phyloP scores from a whole-genome alignment of 495 filamentous ascomycete species.

The Penicillium antarcticum region DNA sequence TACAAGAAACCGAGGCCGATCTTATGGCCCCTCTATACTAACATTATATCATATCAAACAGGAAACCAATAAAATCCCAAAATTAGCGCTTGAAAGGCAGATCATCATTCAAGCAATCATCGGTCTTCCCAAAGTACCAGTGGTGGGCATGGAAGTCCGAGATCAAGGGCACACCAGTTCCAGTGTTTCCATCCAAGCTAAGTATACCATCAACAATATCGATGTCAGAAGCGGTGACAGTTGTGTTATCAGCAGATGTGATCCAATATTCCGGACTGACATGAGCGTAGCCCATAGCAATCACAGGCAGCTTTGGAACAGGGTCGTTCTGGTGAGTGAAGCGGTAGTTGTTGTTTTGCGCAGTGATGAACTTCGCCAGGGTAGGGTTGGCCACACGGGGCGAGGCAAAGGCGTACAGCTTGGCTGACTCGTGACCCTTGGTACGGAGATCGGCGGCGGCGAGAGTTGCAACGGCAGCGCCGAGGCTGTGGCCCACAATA shows the following conservation, averaged over 20 bases:
- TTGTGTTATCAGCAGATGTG: slow-evolving; percentile 27
- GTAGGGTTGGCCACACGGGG: slow-evolving; percentile 58
- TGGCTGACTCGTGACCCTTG: slow-evolving; percentile 29
- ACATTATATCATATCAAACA: no score
- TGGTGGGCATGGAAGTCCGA: slow-evolving; percentile 32
- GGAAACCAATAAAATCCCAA: no score
- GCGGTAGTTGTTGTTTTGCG: slow-evolving; percentile 56
- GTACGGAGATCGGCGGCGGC: slow-evolving; percentile 55
- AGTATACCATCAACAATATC: slow-evolving; percentile 27
- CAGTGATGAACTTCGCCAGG: slow-evolving; percentile 51
- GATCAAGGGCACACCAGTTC: slow-evolving; percentile 21
- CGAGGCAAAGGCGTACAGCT: slow-evolving; percentile 63
- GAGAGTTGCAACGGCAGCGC: slow-evolving; percentile 58
- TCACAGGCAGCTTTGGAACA: slow-evolving; percentile 59
- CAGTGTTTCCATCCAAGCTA: slow-evolving; percentile 42
- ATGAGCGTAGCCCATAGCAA: slow-evolving; percentile 54
- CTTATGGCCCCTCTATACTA: no score
- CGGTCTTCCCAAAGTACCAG: slow-evolving; percentile 43
- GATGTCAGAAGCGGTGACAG: slow-evolving; percentile 33
- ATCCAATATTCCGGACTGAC: slow-evolving; percentile 64
- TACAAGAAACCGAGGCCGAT: no score
- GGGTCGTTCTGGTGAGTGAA: slow-evolving; percentile 64
- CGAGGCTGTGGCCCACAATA: slow-evolving; percentile 62
- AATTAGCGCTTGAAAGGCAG: slow-evolving; percentile 13
- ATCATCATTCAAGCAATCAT: slow-evolving; percentile 23